Base-by-base conservation (phyloP, 1,284 basidiomycete genomes). In the Ganoderma lucidum region DNA sequence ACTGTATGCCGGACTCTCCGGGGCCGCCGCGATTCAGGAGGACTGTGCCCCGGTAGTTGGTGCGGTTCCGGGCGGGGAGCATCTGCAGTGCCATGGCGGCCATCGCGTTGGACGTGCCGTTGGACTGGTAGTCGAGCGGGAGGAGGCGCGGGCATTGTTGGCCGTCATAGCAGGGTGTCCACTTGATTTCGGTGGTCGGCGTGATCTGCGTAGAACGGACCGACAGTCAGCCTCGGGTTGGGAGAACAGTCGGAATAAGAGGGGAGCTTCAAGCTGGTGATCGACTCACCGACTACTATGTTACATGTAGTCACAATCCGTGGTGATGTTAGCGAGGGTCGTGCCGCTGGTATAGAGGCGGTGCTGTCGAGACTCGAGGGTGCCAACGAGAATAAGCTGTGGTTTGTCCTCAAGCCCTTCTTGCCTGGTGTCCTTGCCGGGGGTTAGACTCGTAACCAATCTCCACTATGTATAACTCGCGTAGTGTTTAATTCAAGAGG, bases 11-110 rank as follows among this genome's bases (percentile, higher is more conserved):
- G 35, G 56, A 58, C 8, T n/a, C 35, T 3, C 86, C 86, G 6
- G 86, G 86, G 0, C 87, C 86, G 1, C 87, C 86, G 0, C 87
- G 87, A 70, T 88, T 88, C 74, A 87, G 77, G 3, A 87, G 77
- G 19, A 88, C 77, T 0, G 85, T 83, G 0, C 86, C 86, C 39
- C 79, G 79, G 71, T 85, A 85, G 44, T 80, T 74, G 67, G 75
- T 39, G 58, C 66, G 70, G 37, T 71, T 42, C 45, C 76, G 58
- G 15, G 69, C 74, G 0, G 78, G 80, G 28, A 81, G 76, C 69
- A 76, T 70, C n/a, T 70, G 75, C 23, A 85, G 71, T 0, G 84
- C 83, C 62, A 85, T 82, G 32, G 78, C 75, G 0, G 79, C 81
- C 30, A 76, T 77, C 6, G 71, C 74, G 2, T 72, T 72, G 28